phyloP scores from a whole-genome alignment of 805 yeast genomes.

The Clavispora fructus region DNA sequence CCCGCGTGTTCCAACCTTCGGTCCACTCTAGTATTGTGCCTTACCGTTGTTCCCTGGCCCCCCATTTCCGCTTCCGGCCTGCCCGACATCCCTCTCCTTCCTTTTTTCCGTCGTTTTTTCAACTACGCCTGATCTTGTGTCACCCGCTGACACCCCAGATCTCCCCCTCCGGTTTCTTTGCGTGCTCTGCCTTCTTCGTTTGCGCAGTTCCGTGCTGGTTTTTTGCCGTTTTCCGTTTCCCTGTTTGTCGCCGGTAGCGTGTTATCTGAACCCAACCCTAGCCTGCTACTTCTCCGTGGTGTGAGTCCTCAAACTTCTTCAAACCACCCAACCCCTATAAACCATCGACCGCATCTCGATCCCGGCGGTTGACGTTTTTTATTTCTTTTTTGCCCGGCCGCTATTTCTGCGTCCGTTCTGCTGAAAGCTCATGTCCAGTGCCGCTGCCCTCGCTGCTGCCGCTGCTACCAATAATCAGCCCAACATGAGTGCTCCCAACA shows the following conservation, averaged over 20 bases:
- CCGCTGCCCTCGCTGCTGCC: constrained; percentile 39
- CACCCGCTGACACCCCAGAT: background rate
- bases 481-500: constrained; percentile 12
- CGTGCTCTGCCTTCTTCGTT: background rate
- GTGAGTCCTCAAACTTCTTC: background rate
- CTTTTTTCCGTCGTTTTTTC: background rate
- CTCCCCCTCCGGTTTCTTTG: background rate
- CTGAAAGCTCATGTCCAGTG: constrained; percentile 17
- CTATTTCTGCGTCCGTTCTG: background rate
- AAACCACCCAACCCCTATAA: background rate
- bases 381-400: background rate
- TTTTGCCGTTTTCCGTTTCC: background rate
- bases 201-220: background rate
- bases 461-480: constrained; percentile 26
- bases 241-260: background rate
- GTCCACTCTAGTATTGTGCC: background rate
- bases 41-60: background rate
- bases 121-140: background rate
- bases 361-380: background rate
- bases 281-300: background rate
- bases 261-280: background rate
- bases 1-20: background rate
- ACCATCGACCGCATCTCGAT: background rate
- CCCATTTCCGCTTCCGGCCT: background rate
- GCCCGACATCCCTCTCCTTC: background rate